Base-by-base conservation (phyloP, 441 rosid genomes). In the Breynia disticha region DNA sequence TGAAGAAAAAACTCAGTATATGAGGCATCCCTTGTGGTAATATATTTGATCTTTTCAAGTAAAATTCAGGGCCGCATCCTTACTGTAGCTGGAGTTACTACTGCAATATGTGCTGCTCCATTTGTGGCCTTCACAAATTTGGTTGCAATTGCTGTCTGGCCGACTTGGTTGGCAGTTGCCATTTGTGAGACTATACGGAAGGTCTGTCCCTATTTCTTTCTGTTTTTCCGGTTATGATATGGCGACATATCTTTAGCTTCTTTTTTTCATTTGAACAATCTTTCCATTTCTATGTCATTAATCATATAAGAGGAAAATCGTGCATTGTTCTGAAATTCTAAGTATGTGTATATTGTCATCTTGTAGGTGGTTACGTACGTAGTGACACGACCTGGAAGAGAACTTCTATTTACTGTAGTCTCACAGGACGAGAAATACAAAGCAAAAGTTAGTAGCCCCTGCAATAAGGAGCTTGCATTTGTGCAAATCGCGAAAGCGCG, bases 371-470 rank as follows among this genome's bases (percentile, higher is more conserved):
- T 83, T 55, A 85, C 74, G 5, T 90, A 87, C 66, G 96, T 90
- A 60, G 85, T 87, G 57, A 80, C 90, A 28, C 83, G 86, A 75
- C 96, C 98, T 19, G 90, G 90, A 71, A 83, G 96, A 66, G 98
- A 90, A 73, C 93, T 87, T 53, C 69, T 87, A 51, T 90, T 87
- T 72, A 87, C 96, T 7, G 90, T 90, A 54, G 90, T 87, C 56
- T 83, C 96, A 6, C 82, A 76, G 68, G 98, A 90, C 32, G 98
- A 90, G 80, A 90, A 84, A 70, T 84, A 79, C 67, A 79, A 82
- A 70, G 86, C 87, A 57, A 84, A 84, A 79, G 91, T 81, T 32
- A 21, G 69, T 61, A 55, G 20, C 54, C 20, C 47, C 35, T 28
- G 35, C 35, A 5, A 0, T 28, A 9, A 9, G 4, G 5, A 28